Base-by-base conservation (phyloP, 306 rosid genomes). In the Benincasa hispida region DNA sequence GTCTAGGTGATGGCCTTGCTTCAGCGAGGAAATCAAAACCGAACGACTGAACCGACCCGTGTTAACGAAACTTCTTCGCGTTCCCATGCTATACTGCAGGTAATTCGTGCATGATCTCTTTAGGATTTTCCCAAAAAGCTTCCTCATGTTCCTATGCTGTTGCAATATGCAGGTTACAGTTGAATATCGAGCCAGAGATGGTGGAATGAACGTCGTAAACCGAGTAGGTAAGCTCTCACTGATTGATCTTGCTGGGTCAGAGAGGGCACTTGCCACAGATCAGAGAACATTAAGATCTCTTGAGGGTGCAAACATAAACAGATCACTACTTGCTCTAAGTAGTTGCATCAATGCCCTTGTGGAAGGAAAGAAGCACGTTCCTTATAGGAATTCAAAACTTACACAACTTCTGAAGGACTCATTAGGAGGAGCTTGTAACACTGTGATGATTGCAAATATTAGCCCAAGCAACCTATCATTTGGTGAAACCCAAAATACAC, bases 81-180 rank as follows among this genome's bases (percentile, higher is more conserved):
- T 14, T 94, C 98, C 59, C 98, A 94, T 85, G 98, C 98, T 48
- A 94, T 94, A 69, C 86, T 94, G 83, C 98, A 94, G 97, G 98
- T 94, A 79, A 48, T 28, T 62, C 41, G 11, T 37, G 50, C 28
- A 11, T n/a, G 45, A 19, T 17, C 45, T 30, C 6, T n/a, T 35
- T 37, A 13, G 32, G 30, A 42, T 27, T 41, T 53, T 62, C 30
- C 69, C 10, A 72, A 54, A 30, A 27, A 50, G 37, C 69, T 19
- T n/a, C 11, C 35, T 76, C 50, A 48, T 4, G 48, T 54, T 65
- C 28, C 37, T 65, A 50, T 74, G 85, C 67, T 50, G 37, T 30
- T 78, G 86, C 55, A 54, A 59, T 24, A 51, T 81, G 24, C 84
- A 93, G 98, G 98, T 91, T 72, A 82, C 85, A 80, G 85, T 94